These are phyloP conservation scores for Cerrena zonata DNA, from an alignment of 1,284 basidiomycete genomes.

Conservation along the genomic window DNA sequence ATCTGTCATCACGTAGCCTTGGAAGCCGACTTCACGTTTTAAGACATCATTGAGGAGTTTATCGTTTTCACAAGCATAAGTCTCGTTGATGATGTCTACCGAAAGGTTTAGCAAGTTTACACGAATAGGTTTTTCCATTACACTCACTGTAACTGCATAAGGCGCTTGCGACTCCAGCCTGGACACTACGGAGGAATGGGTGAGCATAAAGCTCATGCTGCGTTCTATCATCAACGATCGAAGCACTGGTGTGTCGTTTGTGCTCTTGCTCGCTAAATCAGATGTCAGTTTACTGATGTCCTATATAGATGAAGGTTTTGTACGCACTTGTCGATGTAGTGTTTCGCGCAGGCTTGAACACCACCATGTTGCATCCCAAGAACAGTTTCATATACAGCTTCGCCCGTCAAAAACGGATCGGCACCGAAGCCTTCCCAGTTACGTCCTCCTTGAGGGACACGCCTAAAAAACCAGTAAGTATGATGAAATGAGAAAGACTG, in stretches of 20 bases:
- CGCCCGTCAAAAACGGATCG: conserved; percentile 71
- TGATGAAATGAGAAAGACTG: not conserved
- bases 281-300: not conserved
- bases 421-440: conserved; percentile 85
- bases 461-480: conserved; percentile 20
- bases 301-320: not conserved
- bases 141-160: conserved; percentile 64
- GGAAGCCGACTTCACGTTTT: conserved; percentile 67
- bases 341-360: conserved; percentile 76
- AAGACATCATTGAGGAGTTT: conserved; percentile 62
- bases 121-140: not conserved
- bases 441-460: conserved; percentile 60
- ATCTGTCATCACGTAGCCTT: conserved; percentile 54
- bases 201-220: conserved; percentile 70
- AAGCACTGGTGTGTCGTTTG: conserved; percentile 46
- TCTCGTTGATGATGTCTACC: conserved; percentile 44
- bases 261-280: conserved; percentile 59
- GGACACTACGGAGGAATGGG: conserved; percentile 57
- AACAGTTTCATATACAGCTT: conserved; percentile 70
- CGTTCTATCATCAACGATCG: conserved; percentile 66
- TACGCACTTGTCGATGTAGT: conserved; percentile 66
- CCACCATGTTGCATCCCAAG: conserved; percentile 69
- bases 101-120: not conserved
- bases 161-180: conserved; percentile 58
- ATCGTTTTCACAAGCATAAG: conserved; percentile 62